Conservation (phyloP, 1,139 yeast species). For the Nadsonia starkeyi-henricii region DNA sequence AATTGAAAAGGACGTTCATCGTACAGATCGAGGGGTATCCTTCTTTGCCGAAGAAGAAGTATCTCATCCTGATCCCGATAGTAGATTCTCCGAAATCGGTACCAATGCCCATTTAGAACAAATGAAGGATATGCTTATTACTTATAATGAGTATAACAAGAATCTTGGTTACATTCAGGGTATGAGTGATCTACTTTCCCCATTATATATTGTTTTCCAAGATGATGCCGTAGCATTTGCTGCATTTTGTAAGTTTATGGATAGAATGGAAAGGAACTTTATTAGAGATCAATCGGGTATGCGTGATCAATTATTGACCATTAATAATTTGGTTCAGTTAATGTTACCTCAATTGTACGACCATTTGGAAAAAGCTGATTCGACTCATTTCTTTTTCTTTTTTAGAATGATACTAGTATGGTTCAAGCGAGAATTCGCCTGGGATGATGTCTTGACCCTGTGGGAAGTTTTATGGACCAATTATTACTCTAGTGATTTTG, state of each 20-base stretch:
- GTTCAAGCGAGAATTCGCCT: constrained; percentile 84
- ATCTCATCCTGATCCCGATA: constrained; percentile 38
- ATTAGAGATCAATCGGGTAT: constrained; percentile 86
- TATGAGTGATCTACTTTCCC: constrained; percentile 87
- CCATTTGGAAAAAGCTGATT: constrained; percentile 77
- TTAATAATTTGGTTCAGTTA: constrained; percentile 72
- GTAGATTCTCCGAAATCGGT: constrained; percentile 37
- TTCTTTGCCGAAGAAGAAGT: constrained; percentile 43
- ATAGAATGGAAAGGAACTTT: constrained; percentile 88
- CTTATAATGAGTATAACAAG: constrained; percentile 72
- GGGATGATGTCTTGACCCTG: constrained; percentile 60
- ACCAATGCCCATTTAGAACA: constrained; percentile 55
- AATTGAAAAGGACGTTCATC: constrained; percentile 83
- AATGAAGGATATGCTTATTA: constrained; percentile 65
- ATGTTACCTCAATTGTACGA: constrained; percentile 75
- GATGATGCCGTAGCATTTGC: constrained; percentile 79
- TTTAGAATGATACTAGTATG: constrained; percentile 90
- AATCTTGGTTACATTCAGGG: constrained; percentile 95
- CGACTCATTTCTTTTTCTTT: constrained; percentile 81
- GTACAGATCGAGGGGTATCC: constrained; percentile 73
- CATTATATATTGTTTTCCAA: constrained; percentile 60
- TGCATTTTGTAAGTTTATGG: constrained; percentile 84
- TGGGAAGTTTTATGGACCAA: constrained; percentile 95
- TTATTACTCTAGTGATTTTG: constrained; percentile 71
- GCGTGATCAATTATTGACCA: constrained; percentile 71